These are phyloP conservation scores for Aspergillus haitiensis DNA, from an alignment of 495 filamentous ascomycete genomes.

Conservation along the genomic window DNA sequence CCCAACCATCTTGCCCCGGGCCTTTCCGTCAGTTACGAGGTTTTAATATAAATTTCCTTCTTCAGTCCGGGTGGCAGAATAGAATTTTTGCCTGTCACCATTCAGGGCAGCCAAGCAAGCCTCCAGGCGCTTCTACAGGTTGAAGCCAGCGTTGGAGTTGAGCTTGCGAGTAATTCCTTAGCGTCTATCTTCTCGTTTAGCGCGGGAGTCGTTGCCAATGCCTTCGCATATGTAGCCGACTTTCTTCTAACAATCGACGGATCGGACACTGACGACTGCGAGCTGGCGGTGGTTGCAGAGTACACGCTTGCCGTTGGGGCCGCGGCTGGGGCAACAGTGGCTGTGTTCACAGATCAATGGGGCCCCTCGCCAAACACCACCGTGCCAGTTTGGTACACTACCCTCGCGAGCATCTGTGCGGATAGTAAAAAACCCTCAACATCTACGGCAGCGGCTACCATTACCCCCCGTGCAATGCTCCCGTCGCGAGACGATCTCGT, in stretches of 20 bases:
- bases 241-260: neutral
- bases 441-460: neutral
- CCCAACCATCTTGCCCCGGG: no score
- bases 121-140: conserved; percentile 6
- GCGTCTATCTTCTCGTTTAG: neutral
- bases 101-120: neutral
- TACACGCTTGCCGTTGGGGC: conserved; percentile 4
- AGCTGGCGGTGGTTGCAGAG: neutral
- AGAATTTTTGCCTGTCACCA: conserved; percentile 3
- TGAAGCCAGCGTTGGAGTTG: conserved; percentile 3
- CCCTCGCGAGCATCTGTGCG: conserved; percentile 2
- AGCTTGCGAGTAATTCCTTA: neutral
- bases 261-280: neutral
- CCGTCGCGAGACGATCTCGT: neutral
- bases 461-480: neutral
- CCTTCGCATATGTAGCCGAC: conserved; percentile 10
- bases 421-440: neutral
- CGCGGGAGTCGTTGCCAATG: conserved; percentile 1
- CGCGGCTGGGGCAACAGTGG: neutral
- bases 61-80: conserved; percentile 4
- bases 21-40: neutral
- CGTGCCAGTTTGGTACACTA: conserved; percentile 3
- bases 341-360: conserved; percentile 7
- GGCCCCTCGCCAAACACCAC: neutral
- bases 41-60: neutral